A percentile compares a stretch with the other conserved stretches of the same genome.
phyloP scores from a whole-genome alignment of 768 basidiomycete species.

The Steccherinum ochraceum region DNA sequence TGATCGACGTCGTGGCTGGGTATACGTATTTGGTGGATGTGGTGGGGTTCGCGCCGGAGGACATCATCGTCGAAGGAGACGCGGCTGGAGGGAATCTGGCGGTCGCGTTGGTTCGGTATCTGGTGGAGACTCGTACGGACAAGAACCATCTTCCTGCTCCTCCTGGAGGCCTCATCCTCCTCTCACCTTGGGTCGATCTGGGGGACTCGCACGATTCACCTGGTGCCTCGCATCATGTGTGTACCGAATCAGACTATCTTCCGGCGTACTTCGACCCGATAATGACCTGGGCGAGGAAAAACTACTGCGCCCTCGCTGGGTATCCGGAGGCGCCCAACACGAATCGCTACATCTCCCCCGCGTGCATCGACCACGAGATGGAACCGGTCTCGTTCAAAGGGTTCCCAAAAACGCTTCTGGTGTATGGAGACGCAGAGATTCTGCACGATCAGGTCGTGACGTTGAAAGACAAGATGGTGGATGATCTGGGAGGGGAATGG shows the following conservation, averaged over 20 bases:
- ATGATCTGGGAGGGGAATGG: conserved; percentile 14
- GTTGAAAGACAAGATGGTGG: conserved; percentile 15
- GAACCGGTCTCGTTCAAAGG: conserved; percentile 14
- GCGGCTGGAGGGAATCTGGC: conserved; percentile 71
- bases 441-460: conserved; percentile 17
- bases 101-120: conserved; percentile 48
- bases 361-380: conserved; percentile 8
- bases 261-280: background rate
- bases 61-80: conserved; percentile 64
- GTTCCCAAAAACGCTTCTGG: conserved; percentile 26
- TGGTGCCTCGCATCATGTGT: background rate
- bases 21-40: conserved; percentile 58
- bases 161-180: conserved; percentile 44
- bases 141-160: conserved; percentile 26
- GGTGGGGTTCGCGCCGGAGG: conserved; percentile 44
- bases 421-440: conserved; percentile 22
- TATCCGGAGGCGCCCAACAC: background rate
- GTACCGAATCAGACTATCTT: background rate
- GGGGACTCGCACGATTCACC: conserved; percentile 27
- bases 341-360: conserved; percentile 15
- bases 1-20: conserved; percentile 64
- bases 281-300: background rate
- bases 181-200: conserved; percentile 54
- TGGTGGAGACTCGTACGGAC: conserved; percentile 31
- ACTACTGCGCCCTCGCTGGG: background rate